Evolutionary conservation across 805 yeast species (phyloP).

Genomic region (Lachancea mirantina): DNA sequence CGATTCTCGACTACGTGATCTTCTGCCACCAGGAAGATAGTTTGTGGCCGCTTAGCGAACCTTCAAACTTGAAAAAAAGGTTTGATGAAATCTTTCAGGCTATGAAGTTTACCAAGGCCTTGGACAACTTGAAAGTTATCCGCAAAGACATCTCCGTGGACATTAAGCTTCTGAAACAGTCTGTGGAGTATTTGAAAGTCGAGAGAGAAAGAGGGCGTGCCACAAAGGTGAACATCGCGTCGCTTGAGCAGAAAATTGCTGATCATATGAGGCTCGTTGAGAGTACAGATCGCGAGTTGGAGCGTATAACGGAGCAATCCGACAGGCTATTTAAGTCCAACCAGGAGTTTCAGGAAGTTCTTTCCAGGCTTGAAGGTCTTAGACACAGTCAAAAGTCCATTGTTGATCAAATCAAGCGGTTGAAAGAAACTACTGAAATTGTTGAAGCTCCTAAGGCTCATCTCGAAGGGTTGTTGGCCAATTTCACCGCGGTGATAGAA

Average conservation of each 20-base stretch:
- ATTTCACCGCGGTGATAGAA: constrained; percentile 34
- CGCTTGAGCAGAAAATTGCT: constrained; percentile 39
- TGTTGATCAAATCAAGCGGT: constrained; percentile 44
- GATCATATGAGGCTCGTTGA: constrained; percentile 43
- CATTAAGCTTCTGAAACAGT: constrained; percentile 66
- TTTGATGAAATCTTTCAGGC: constrained; percentile 98
- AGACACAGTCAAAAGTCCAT: constrained; percentile 41
- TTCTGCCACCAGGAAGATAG: constrained; percentile 98
- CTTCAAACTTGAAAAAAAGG: constrained; percentile 77
- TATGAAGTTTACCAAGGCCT: constrained; percentile 81
- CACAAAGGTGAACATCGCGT: constrained; percentile 41
- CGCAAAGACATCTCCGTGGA: constrained; percentile 74
- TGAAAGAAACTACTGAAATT: constrained; percentile 27
- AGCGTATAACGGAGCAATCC: constrained; percentile 47
- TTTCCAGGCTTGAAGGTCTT: constrained; percentile 56
- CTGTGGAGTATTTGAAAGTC: constrained; percentile 64
- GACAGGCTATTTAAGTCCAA: constrained; percentile 63
- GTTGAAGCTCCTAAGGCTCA: constrained; percentile 31
- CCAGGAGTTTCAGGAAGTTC: constrained; percentile 69
- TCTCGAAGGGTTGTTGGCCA: constrained; percentile 34
- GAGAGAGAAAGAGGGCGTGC: constrained; percentile 69
- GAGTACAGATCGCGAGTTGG: constrained; percentile 43
- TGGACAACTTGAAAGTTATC: constrained; percentile 68
- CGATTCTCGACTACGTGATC: constrained; percentile 84
- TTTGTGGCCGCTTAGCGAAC: constrained; percentile 93